Evolutionary conservation across 257 asterid genomes (phyloP), one percentile per base, ranked within the genome.

Genomic region (Solanum ahanhuiri): DNA sequence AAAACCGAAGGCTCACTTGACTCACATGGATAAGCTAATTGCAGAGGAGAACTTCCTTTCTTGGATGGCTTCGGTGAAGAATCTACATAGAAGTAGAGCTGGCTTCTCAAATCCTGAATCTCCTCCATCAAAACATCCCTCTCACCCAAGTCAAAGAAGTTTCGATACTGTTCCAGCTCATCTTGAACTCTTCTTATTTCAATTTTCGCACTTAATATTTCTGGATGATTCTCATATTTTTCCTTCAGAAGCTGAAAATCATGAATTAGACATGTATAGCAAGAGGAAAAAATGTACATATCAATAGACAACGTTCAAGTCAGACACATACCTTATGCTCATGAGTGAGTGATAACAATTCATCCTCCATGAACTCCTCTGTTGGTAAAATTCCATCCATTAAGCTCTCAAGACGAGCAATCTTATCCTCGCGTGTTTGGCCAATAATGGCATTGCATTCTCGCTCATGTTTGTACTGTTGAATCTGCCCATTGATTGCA

Each of bases 401-500:
- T 88, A 97, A 93, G 96, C 92, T 94, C 93, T 95, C 98, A 76
- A 95, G 98, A 82, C 98, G 97, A 88, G 90, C 92, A 89, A 95
- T 95, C 91, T 95, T 97, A 89, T 97, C 99, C 88, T 97, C 98
- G 84, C 98, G 96, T 63, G 97, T 93, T 94, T 92, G 99, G 87
- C 95, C 87, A 86, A 97, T 92, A 88, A 95, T 89, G 77, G 98
- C 91, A 76, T 95, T 95, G 90, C 99, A 95, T 91, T 94, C 98
- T 90, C 98, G 91, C 98, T 97, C 99, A 72, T 93, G 99, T 86
- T 96, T 97, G 92, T 97, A 97, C 87, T 95, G 99, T 92, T 94
- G 98, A 89, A 95, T 90, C 99, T 95, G 95, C 28, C 87, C 87
- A 86, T 84, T 51, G 45, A 84, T 70, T 57, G 69, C 60, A 85